Conservation (phyloP, 176 grass and related monocot species). For the Echinochloa phyllopogon region DNA sequence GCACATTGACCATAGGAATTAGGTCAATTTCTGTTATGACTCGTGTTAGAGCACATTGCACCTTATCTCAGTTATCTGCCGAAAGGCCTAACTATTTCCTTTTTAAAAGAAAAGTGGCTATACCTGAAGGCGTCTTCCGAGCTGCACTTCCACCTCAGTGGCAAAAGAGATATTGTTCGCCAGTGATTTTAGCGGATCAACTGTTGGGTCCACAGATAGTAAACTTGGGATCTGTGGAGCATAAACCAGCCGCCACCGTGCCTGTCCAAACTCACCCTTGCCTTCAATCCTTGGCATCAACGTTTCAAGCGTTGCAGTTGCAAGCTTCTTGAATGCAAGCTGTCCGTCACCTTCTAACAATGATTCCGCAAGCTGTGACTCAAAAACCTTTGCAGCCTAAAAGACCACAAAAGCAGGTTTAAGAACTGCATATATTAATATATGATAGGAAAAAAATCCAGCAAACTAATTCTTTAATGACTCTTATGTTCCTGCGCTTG, state of each 20-base stretch:
- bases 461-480: conserved; percentile 8
- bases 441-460: background rate
- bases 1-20: conserved; percentile 22
- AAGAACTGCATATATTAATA: background rate
- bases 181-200: conserved; percentile 94
- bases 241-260: conserved; percentile 93
- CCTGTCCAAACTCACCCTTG: conserved; percentile 96
- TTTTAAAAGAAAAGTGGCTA: conserved; percentile 8
- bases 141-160: conserved; percentile 93
- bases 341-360: conserved; percentile 92
- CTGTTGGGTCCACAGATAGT: conserved; percentile 91
- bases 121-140: conserved; percentile 95
- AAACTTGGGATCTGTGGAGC: conserved; percentile 89
- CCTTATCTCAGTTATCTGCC: background rate
- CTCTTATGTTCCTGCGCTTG: background rate
- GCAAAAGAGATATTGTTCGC: conserved; percentile 97
- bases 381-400: conserved; percentile 95
- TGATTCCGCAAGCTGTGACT: conserved; percentile 88
- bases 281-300: conserved; percentile 98
- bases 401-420: conserved; percentile 22
- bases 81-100: background rate
- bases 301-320: conserved; percentile 91
- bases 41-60: background rate
- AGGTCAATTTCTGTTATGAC: background rate
- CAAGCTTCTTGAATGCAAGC: conserved; percentile 96